Evolutionary conservation across 257 asterid species (phyloP).

Genomic region (Schizonepeta tenuifolia): DNA sequence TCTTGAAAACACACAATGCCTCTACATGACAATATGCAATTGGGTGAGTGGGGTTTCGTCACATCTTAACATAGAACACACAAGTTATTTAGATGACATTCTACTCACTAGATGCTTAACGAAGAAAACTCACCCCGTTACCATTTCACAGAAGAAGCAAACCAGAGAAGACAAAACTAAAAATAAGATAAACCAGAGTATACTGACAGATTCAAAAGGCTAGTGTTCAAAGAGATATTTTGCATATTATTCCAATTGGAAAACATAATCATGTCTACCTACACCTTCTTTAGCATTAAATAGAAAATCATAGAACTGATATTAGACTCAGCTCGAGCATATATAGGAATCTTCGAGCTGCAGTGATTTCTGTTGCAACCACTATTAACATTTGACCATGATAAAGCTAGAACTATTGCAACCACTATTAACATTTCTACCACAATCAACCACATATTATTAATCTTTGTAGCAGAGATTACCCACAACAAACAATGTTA

Average conservation of each 20-base stretch:
- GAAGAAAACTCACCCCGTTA: constrained; percentile 4
- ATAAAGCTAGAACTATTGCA: background rate
- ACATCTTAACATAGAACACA: background rate
- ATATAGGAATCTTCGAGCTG: background rate
- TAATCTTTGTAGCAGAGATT: background rate
- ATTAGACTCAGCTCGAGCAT: background rate
- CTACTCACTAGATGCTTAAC: background rate
- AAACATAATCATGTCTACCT: background rate
- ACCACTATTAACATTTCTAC: background rate
- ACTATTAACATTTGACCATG: background rate
- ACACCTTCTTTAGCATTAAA: constrained; percentile 9
- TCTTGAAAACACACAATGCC: constrained; percentile 3
- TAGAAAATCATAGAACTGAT: background rate
- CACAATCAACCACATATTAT: background rate
- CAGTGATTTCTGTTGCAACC: constrained; percentile 11
- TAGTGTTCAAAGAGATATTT: background rate
- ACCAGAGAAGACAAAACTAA: background rate
- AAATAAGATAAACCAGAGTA: background rate
- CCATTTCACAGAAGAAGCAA: constrained; percentile 9
- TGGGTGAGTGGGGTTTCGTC: background rate
- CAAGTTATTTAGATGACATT: background rate
- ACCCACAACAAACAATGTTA: background rate
- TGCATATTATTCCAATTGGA: constrained; percentile 1
- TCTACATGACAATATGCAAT: background rate
- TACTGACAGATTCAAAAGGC: constrained; percentile 14